phyloP scores from a whole-genome alignment of 164 flowering plant species.

The Aristolochia fimbriata region DNA sequence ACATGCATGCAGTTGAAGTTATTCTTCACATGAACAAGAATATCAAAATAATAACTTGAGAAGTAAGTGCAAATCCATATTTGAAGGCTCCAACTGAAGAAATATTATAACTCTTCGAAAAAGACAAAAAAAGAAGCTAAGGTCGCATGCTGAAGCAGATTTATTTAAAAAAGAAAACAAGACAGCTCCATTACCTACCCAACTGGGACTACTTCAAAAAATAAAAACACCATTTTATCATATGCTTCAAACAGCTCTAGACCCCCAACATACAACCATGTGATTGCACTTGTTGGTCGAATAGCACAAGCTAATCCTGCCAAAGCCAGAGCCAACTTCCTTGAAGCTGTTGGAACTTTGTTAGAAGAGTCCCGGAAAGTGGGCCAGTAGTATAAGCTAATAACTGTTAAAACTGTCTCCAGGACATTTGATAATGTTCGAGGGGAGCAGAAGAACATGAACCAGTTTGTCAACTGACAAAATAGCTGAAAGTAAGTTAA shows the following conservation, averaged over 20 bases:
- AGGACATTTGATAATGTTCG: slow-evolving; percentile 87
- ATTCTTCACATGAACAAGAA: too few relatives aligned
- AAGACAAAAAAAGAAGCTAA: neutral
- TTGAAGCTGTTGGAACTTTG: slow-evolving; percentile 25
- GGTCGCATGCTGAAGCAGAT: neutral
- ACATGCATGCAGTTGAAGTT: slow-evolving; percentile 29
- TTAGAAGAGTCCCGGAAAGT: slow-evolving; percentile 39
- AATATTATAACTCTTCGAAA: neutral
- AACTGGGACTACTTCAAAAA: slow-evolving; percentile 59
- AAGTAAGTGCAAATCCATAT: too few relatives aligned
- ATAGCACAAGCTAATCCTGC: slow-evolving; percentile 89
- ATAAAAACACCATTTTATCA: slow-evolving; percentile 43
- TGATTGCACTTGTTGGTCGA: slow-evolving; percentile 91
- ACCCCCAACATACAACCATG: slow-evolving; percentile 81
- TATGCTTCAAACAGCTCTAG: slow-evolving; percentile 45
- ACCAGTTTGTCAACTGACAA: slow-evolving; percentile 80
- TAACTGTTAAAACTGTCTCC: slow-evolving; percentile 76
- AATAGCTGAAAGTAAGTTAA: slow-evolving; percentile 48
- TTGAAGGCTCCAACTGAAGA: neutral
- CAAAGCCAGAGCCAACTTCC: slow-evolving; percentile 59
- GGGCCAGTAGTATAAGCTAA: slow-evolving; percentile 78
- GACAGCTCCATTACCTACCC: slow-evolving; percentile 46
- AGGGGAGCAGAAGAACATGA: slow-evolving; percentile 74
- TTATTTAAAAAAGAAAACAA: neutral
- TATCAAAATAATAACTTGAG: too few relatives aligned